Evolutionary conservation across 768 basidiomycete species (phyloP), one percentile per base, ranked within the genome.

Genomic region (Boletus reticuloceps): DNA sequence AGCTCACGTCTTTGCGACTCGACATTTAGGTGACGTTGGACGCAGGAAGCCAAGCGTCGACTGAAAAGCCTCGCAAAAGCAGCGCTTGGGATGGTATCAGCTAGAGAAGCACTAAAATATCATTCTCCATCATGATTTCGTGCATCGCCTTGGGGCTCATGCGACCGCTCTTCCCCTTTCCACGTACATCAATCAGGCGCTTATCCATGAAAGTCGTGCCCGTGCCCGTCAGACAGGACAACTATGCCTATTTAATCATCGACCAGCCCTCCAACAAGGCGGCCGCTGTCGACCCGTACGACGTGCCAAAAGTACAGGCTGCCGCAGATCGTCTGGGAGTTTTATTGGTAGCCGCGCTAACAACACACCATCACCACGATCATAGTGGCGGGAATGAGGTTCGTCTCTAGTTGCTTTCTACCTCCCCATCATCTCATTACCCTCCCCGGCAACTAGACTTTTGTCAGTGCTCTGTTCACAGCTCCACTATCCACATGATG

Each of bases 281-380:
- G 1, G 90, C 89, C 0, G 88, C 83, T 0, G 80, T 95, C 55
- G 93, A 94, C 69, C 85, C 88, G 0, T 94, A 79, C 67, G 89
- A 94, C 61, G 82, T 91, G 0, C 66, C 78, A 42, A 90, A 86
- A 65, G 83, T 94, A 4, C 66, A 77, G 36, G 80, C 76, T 0
- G 83, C 81, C 1, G 93, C 90, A 3, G 72, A 83, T 41, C 71
- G 74, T 11, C 79, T 82, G 38, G 83, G 78, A 10, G 87, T 92
- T 25, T 68, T 79, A 44, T 79, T 94, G 53, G 77, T 89, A 36
- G 86, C 89, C 39, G 80, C 75, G 22, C 78, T 98, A 61, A 97
- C 93, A 13, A 98, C 96, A 3, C 96, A 97, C 72, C 92, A 94
- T 70, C 95, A 97, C 70, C 64, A 78, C 59, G 95, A 98, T 74